Percentiles rank a stretch among this genome's conserved stretches.
These are phyloP conservation scores for Phyllosticta ampelicida DNA, from an alignment of 2,329 filamentous ascomycete genomes.

Conservation along the genomic window DNA sequence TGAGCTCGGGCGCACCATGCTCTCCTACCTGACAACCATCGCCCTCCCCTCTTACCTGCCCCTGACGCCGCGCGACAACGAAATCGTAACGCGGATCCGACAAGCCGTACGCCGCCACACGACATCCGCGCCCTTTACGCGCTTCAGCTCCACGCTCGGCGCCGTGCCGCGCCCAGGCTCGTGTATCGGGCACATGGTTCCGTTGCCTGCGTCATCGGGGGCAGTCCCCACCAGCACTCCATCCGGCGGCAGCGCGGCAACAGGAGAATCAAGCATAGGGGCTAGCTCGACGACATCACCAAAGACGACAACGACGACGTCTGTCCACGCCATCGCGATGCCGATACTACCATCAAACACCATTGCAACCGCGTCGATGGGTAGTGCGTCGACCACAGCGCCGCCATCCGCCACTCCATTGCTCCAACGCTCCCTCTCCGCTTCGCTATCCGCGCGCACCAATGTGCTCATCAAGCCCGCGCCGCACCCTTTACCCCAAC, in stretches of 20 bases:
- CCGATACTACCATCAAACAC: neutral
- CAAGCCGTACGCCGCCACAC: constrained; percentile 3
- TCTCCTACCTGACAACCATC: neutral
- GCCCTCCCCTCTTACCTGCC: neutral
- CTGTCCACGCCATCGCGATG: neutral
- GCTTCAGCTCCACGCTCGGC: neutral
- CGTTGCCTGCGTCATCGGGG: neutral
- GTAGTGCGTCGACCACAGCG: too few species aligned
- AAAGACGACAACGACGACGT: neutral
- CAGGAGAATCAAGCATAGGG: neutral
- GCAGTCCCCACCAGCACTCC: neutral
- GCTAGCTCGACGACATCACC: neutral
- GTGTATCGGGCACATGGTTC: neutral
- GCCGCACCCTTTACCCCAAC: neutral
- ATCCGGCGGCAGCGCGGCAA: neutral
- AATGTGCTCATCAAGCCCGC: neutral
- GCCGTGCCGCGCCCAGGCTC: neutral
- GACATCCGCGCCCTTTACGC: neutral
- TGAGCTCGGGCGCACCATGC: neutral
- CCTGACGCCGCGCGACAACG: constrained; percentile 2
- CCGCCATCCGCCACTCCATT: too few species aligned
- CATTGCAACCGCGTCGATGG: neutral
- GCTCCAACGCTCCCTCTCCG: too few species aligned
- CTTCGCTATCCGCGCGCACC: too few species aligned
- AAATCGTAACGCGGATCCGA: constrained; percentile 1